Conservation (phyloP, 441 rosid species). For the Corymbia citriodora region DNA sequence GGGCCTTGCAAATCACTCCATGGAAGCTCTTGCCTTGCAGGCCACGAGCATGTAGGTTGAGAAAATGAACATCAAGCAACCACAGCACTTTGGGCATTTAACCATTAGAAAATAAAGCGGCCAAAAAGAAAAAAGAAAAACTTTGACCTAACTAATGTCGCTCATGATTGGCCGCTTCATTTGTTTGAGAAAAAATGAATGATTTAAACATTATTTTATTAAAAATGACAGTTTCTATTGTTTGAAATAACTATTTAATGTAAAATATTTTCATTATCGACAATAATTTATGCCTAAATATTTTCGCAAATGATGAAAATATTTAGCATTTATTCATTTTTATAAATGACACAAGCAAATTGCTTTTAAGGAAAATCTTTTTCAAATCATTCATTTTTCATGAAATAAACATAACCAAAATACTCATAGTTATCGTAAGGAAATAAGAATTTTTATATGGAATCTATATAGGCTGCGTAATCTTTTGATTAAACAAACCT, state of each 20-base stretch:
- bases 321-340: neutral
- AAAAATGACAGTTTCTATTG: accelerated
- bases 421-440: accelerated
- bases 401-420: accelerated
- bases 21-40: neutral
- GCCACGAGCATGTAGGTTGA: neutral
- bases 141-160: neutral
- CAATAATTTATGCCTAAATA: neutral
- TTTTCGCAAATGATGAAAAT: neutral
- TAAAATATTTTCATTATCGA: neutral
- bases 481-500: neutral
- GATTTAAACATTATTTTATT: neutral
- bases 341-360: neutral
- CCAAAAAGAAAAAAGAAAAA: neutral
- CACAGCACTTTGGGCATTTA: neutral
- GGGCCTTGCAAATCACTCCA: neutral
- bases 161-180: neutral
- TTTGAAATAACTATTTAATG: neutral
- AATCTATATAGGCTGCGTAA: too few species aligned
- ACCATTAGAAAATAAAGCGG: neutral
- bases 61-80: neutral
- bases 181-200: neutral
- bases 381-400: neutral
- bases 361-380: neutral
- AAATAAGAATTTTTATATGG: neutral